Percentiles rank a stretch among this genome's conserved stretches.
phyloP scores from a whole-genome alignment of 1,284 basidiomycete genomes.

The Peniophora sp. region DNA sequence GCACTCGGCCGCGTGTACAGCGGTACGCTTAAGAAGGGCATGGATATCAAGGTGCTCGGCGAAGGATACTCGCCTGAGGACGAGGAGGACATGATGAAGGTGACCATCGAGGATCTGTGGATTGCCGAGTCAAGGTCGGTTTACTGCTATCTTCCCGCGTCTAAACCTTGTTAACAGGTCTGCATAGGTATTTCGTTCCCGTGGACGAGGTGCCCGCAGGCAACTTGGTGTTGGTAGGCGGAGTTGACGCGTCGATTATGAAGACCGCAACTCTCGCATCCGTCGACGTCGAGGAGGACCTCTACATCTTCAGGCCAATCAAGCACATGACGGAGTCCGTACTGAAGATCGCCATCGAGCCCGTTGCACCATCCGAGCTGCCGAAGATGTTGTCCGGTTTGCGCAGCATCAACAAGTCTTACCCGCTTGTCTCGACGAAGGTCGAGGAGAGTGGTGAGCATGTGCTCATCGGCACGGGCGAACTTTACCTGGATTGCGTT shows the following conservation, averaged over 20 bases:
- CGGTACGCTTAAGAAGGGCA: conserved; percentile 80
- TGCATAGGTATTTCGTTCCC: conserved; percentile 78
- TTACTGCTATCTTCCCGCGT: conserved; percentile 7
- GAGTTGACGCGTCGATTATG: conserved; percentile 89
- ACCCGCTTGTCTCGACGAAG: conserved; percentile 90
- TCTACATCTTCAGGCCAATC: conserved; percentile 92
- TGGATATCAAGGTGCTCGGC: conserved; percentile 91
- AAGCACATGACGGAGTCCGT: conserved; percentile 96
- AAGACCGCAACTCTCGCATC: conserved; percentile 91
- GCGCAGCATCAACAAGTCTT: conserved; percentile 96
- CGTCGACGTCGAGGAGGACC: conserved; percentile 68
- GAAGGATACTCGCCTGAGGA: conserved; percentile 97
- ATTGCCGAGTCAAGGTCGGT: conserved; percentile 81
- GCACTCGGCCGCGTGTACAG: conserved; percentile 94
- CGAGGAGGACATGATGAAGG: conserved; percentile 95
- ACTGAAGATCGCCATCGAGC: conserved; percentile 98
- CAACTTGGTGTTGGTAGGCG: conserved; percentile 87
- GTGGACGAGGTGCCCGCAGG: conserved; percentile 86
- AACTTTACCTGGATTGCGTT: conserved; percentile 94
- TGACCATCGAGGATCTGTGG: conserved; percentile 83
- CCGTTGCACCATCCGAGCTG: conserved; percentile 93
- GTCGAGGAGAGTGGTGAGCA: conserved; percentile 99
- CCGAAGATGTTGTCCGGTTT: conserved; percentile 98
- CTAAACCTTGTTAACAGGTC: neutral
- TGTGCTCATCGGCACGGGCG: conserved; percentile 93